These are phyloP conservation scores for Leccinum disarticulatum DNA, from an alignment of 768 basidiomycete genomes.

Conservation along the genomic window DNA sequence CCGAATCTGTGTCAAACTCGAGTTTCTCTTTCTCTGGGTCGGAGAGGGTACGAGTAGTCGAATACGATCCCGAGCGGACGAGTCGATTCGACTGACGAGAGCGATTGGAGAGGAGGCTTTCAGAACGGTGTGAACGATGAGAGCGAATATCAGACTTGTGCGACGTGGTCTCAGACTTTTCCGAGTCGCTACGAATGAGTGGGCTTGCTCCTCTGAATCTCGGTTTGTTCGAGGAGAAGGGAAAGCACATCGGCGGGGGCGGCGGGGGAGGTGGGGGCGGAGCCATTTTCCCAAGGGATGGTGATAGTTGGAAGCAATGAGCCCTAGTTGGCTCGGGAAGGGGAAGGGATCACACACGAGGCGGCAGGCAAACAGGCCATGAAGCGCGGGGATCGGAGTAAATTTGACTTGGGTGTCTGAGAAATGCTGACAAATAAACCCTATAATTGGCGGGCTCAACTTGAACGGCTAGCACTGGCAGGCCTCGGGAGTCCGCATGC, in stretches of 20 bases:
- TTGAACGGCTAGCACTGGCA: constrained; percentile 6
- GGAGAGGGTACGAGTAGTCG: constrained; percentile 41
- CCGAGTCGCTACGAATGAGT: constrained; percentile 35
- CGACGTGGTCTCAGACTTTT: constrained; percentile 49
- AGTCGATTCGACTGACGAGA: constrained; percentile 29
- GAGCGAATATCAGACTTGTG: constrained; percentile 28
- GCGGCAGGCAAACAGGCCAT: constrained; percentile 28
- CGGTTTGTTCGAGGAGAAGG: constrained; percentile 40
- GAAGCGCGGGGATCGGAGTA: constrained; percentile 17
- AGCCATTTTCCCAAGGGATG: constrained; percentile 40
- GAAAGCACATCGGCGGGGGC: constrained; percentile 59
- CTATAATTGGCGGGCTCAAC: constrained; percentile 15
- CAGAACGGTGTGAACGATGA: constrained; percentile 30
- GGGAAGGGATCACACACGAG: constrained; percentile 30
- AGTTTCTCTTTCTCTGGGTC: constrained; percentile 50
- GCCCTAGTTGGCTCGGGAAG: constrained; percentile 17
- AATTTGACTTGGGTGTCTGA: constrained; percentile 25
- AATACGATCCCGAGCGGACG: constrained; percentile 43
- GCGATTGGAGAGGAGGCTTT: constrained; percentile 18
- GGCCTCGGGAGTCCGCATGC: constrained; percentile 15
- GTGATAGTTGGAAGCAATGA: constrained; percentile 19
- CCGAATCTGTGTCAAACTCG: constrained; percentile 61
- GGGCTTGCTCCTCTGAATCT: constrained; percentile 31
- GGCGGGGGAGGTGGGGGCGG: constrained; percentile 49
- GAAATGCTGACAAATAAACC: constrained; percentile 26